Evolutionary conservation across 257 asterid species (phyloP), one percentile per base, ranked within the genome.

Genomic region (Solanum piurae): DNA sequence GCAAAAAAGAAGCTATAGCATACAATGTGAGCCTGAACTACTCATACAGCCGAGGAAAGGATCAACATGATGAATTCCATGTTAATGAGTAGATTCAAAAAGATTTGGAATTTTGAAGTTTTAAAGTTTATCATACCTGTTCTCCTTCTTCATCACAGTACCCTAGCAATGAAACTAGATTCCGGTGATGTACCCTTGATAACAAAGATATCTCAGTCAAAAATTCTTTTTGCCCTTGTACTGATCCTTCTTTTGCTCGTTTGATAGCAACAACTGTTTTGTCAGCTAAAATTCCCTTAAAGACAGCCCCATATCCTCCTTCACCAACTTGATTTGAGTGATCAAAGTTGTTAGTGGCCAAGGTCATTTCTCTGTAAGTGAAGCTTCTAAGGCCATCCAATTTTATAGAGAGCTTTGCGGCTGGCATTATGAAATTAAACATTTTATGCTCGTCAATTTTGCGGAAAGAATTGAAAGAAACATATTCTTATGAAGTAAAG

Each of bases 81-180:
- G 87, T 40, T 58, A 23, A 62, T 37, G 14, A 85, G 60, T 74
- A 14, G 62, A 40, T 25, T 58, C 12, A 58, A 58, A 58, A 58
- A 58, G 25, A 29, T 11, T 68, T 82, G 74, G 29, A 31, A 16
- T 60, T 12, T 8, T 38, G 73, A 49, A 25, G n/a, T 4, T 90
- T 76, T 76, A 9, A 31, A 76, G n/a, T 27, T 10, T 52, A 31
- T 18, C 71, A 7, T 91, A 94, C 98, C 98, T 96, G 99, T 89
- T 96, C 99, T 12, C 91, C 95, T 88, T 94, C 92, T 85, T 96
- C 98, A 88, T 93, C 99, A 88, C 99, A 96, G 83, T 92, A 96
- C 11, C 99, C 94, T 20, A 89, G 42, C 76, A 92, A 88, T 27
- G 92, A 89, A 82, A 92, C 94, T n/a, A 92, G 91, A 88, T 92